Conservation (phyloP, 306 rosid genomes). For the Cyclanthera cordifolia region DNA sequence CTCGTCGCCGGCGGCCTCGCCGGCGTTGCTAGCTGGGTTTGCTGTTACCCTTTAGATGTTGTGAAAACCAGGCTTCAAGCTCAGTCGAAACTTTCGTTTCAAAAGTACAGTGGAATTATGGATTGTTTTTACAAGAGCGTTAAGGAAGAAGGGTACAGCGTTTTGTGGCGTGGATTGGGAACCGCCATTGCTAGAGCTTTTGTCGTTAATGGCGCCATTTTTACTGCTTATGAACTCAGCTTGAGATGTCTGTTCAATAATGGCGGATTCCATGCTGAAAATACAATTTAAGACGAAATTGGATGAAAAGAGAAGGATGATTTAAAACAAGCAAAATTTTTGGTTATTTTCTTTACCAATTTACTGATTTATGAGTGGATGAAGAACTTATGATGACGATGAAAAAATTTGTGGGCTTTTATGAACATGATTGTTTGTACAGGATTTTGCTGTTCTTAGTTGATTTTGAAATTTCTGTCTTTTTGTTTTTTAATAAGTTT, state of each 20-base stretch:
- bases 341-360: neutral
- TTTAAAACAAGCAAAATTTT: too few relatives aligned
- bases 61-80: constrained; percentile 65
- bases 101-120: constrained; percentile 42
- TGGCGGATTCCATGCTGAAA: constrained; percentile 29
- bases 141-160: constrained; percentile 40
- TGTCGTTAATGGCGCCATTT: constrained; percentile 71
- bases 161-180: constrained; percentile 69
- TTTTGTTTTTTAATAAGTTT: neutral
- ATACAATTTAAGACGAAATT: constrained; percentile 20
- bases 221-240: constrained; percentile 65
- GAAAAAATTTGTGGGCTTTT: neutral
- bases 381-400: neutral
- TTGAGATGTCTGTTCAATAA: constrained; percentile 45
- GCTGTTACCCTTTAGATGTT: constrained; percentile 74
- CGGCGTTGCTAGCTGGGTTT: constrained; percentile 73
- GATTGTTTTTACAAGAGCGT: constrained; percentile 64
- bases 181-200: constrained; percentile 72
- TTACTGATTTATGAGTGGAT: neutral
- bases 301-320: neutral
- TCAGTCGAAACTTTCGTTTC: constrained; percentile 31
- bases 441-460: neutral
- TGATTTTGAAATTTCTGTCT: neutral
- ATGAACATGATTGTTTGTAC: neutral
- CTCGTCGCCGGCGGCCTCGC: constrained; percentile 67